Evolutionary conservation across 2,329 filamentous ascomycete genomes (phyloP).

Genomic region (Arthrinium puccinioides): DNA sequence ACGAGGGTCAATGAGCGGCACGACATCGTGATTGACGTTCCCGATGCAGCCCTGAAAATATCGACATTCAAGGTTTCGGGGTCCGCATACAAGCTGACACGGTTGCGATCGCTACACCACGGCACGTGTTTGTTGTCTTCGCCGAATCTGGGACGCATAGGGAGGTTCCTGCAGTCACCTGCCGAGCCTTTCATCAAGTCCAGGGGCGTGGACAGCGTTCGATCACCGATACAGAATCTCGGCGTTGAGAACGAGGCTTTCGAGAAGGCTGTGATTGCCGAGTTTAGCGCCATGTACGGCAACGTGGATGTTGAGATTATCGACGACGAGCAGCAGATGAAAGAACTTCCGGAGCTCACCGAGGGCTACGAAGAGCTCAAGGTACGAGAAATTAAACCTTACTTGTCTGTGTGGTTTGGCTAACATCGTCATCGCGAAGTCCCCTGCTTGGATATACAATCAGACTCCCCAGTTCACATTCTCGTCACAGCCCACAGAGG

Average conservation of each 20-base stretch:
- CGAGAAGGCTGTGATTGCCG: conserved; percentile 47
- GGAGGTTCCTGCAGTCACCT: conserved; percentile 67
- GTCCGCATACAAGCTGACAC: conserved; percentile 89
- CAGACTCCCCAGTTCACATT: conserved; percentile 83
- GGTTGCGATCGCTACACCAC: conserved; percentile 77
- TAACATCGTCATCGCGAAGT: conserved; percentile 29
- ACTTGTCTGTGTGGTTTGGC: neutral
- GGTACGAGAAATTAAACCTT: conserved; percentile 29
- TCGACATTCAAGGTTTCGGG: conserved; percentile 73
- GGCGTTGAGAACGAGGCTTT: conserved; percentile 42
- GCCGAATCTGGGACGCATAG: conserved; percentile 64
- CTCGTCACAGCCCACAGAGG: conserved; percentile 50
- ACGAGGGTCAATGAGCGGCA: conserved; percentile 82
- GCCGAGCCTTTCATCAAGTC: conserved; percentile 70
- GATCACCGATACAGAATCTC: conserved; percentile 77
- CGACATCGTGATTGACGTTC: conserved; percentile 63
- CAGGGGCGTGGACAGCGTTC: conserved; percentile 84
- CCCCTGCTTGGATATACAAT: conserved; percentile 68
- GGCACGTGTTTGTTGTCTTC: conserved; percentile 81
- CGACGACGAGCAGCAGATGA: conserved; percentile 37
- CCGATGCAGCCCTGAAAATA: neutral
- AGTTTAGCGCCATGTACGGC: conserved; percentile 65
- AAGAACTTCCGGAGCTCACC: conserved; percentile 45
- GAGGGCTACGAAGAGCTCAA: conserved; percentile 57
- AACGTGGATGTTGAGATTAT: conserved; percentile 28